Evolutionary conservation across 371 early-diverging fungal species (phyloP), one percentile per base, ranked within the genome.

Genomic region (Conidiobolus coronatus): DNA sequence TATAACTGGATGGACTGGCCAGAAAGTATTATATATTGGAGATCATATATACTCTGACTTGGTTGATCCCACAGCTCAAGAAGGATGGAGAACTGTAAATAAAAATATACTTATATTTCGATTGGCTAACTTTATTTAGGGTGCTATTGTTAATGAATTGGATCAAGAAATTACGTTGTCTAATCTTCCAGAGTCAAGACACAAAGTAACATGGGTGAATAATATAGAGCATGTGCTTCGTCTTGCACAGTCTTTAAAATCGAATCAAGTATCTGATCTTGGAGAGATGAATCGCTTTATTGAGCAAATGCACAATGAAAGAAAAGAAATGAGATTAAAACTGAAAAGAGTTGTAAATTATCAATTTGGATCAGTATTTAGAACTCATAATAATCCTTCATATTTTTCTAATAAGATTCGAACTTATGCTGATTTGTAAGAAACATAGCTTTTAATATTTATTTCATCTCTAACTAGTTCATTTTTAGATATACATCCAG

Each of bases 1-100:
- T 36, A 55, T 73, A 40, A 75, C 78, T 0, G 74, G 74, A 19
- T 74, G 71, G 64, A 62, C 60, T 13, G 65, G 75, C 14, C 68
- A 68, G 51, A 68, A 59, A 48, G 73, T 75, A 6, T 54, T 77
- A 23, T 77, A 77, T 52, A 64, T 77, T 55, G 77, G 77, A 38
- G 77, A 77, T 51, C 74, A 75, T 51, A 56, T 75, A 2, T 77
- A 68, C 52, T 74, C 73, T 15, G 78, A 77, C 49, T 54, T 77
- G 12, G 63, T 67, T 23, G 75, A 73, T 43, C 73, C 78, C 3
- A 65, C 70, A 0, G 55, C 68, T 14, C 72, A 77, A 49, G 65
- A 70, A 55, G 75, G 78, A 1, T 77, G 78, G 78, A 64, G 64
- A n/a, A 77, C 75, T 48, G 37, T 43, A 20, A n/a, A 35, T 7